Conservation (phyloP, 495 filamentous ascomycete species). For the Acidomyces sp. region DNA sequence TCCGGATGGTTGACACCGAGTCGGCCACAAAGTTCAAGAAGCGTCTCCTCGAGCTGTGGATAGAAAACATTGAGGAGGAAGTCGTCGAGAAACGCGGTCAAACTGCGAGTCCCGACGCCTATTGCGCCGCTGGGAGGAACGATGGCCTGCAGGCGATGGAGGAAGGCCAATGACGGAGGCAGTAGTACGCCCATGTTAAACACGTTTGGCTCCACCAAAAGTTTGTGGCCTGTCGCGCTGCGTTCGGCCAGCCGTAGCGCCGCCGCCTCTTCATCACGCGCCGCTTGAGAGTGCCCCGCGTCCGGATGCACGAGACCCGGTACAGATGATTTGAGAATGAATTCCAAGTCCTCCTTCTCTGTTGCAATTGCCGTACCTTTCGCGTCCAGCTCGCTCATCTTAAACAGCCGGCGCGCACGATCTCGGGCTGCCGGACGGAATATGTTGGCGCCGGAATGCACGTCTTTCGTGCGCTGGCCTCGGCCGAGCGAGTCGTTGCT, state of each 20-base stretch:
- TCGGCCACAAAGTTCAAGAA: slow-evolving; percentile 72
- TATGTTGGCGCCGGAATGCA: slow-evolving; percentile 41
- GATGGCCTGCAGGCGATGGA: slow-evolving; percentile 80
- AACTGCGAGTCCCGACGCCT: slow-evolving; percentile 64
- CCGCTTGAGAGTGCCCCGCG: slow-evolving; percentile 25
- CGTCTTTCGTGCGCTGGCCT: slow-evolving; percentile 26
- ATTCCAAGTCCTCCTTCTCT: slow-evolving; percentile 81
- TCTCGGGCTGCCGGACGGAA: slow-evolving; percentile 52
- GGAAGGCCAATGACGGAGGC: slow-evolving; percentile 84
- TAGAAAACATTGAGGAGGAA: slow-evolving; percentile 97
- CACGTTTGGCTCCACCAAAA: slow-evolving; percentile 86
- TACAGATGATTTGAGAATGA: slow-evolving; percentile 78
- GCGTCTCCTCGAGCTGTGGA: slow-evolving; percentile 88
- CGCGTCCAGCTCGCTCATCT: slow-evolving; percentile 51
- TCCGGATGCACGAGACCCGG: slow-evolving; percentile 66
- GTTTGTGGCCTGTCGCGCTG: slow-evolving; percentile 61
- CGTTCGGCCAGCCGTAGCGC: slow-evolving; percentile 1
- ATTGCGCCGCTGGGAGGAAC: slow-evolving; percentile 46
- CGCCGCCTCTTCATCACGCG: slow-evolving; percentile 23
- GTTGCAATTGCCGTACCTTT: slow-evolving; percentile 53
- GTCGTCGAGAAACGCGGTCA: slow-evolving; percentile 94
- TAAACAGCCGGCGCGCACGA: slow-evolving; percentile 69
- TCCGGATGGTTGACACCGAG: slow-evolving; percentile 64
- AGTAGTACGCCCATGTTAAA: slow-evolving; percentile 95
- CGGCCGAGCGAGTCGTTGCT: slow-evolving; percentile 51